Base-by-base conservation (phyloP, 305 asterid genomes). In the Andrographis paniculata region DNA sequence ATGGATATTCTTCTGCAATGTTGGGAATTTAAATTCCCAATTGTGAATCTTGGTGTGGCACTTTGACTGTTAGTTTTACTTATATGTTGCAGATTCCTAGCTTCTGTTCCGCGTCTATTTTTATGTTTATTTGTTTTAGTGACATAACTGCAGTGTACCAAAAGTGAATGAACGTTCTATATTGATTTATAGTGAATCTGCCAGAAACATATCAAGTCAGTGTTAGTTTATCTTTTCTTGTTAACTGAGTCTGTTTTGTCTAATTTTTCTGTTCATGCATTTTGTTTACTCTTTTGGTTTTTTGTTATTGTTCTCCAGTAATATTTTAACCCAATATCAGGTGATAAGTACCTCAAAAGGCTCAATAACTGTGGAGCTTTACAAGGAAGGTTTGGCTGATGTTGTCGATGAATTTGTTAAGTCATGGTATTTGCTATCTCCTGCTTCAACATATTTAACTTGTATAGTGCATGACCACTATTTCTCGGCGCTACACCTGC, bases 301-400 rank as follows among this genome's bases (percentile, higher is more conserved):
- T 31, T 10, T 31, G 23, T 42, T 50, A 48, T 40, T 18, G 43
- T 39, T 22, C 35, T 24, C 40, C 16, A 39, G 52, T 18, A 35
- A 17, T 48, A 36, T 48, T 48, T 24, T n/a, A 18, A 21, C 6
- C 17, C 4, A 17, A 13, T 49, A 40, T 28, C 69, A 89, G 97
- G 77, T 82, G 55, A 72, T 89, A 53, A 76, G 56, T 43, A 89
- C 97, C 18, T 72, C 93, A 27, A 85, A 89, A 69, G 97, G 97
- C 65, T 63, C 69, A 35, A 70, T 89, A 40, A 76, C 87, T 40
- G 94, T 71, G 55, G 93, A 89, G 70, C 87, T 89, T 36, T 82
- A 69, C 83, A 82, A 75, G 65, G 97, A 89, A 53, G 85, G 93
- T 60, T 79, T 94, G 55, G 81, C 86, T 22, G 94, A 79, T 55